A percentile compares a stretch with the other conserved stretches of the same genome.
Conservation (phyloP, 2,329 filamentous ascomycete species). For the Trichophyton simii region DNA sequence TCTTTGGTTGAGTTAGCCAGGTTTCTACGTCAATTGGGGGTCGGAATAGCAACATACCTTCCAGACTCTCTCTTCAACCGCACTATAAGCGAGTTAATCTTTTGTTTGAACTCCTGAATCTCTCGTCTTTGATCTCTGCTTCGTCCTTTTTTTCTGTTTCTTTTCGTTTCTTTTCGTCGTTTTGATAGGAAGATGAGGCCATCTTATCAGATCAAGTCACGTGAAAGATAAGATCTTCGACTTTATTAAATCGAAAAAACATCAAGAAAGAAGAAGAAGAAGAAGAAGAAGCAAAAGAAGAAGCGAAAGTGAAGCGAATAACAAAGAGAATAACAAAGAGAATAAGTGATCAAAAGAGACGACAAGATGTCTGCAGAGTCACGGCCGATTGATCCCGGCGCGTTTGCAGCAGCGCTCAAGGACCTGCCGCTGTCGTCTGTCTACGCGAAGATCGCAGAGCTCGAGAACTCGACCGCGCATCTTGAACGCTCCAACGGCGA, state of each 20-base stretch:
- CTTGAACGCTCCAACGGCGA: conserved; percentile 46
- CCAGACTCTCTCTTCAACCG: not conserved
- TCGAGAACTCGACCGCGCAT: conserved; percentile 48
- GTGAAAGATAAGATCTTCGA: not conserved
- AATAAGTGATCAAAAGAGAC: not conserved
- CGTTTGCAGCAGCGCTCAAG: conserved; percentile 44
- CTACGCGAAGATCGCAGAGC: conserved; percentile 49
- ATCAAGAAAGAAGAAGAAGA: not conserved
- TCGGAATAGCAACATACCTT: not conserved
- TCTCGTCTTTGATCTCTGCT: not conserved
- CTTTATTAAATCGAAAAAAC: not conserved
- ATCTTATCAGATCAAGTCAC: conserved; percentile 2
- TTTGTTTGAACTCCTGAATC: not conserved
- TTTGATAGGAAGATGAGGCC: not conserved
- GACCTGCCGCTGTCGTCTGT: conserved; percentile 46
- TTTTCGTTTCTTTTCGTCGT: not conserved
- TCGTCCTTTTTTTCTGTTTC: not conserved
- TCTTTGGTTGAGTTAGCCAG: too few species aligned
- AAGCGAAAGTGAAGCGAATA: not conserved
- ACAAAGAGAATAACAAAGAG: not conserved
- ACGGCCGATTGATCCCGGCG: conserved; percentile 37
- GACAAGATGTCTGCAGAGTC: conserved; percentile 17
- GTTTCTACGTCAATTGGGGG: too few species aligned
- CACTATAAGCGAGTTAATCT: not conserved
- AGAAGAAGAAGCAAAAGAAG: not conserved